Evolutionary conservation across 106 monocot species (phyloP).

Genomic region (Allium sativum): DNA sequence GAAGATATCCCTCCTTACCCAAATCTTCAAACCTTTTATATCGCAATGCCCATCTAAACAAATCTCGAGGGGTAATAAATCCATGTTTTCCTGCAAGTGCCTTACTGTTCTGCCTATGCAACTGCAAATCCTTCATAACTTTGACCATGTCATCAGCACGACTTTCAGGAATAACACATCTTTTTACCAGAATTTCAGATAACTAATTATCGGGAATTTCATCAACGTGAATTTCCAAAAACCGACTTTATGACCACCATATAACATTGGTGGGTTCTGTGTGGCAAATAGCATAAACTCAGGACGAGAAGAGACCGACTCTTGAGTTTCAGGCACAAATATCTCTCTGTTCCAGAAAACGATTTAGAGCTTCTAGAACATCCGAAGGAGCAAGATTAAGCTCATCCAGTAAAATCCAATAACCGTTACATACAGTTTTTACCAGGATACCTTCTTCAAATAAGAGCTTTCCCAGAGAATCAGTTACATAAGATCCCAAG

Average conservation of each 20-base stretch:
- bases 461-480: slow-evolving; percentile 63
- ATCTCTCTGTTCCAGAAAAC: slow-evolving; percentile 85
- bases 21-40: slow-evolving; percentile 61
- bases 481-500: slow-evolving; percentile 79
- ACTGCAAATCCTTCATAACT: slow-evolving; percentile 87
- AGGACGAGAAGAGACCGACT: slow-evolving; percentile 70
- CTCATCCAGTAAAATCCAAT: slow-evolving; percentile 94
- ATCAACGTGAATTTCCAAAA: slow-evolving; percentile 92
- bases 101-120: slow-evolving; percentile 88
- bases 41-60: slow-evolving; percentile 88
- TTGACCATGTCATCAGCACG: slow-evolving; percentile 78
- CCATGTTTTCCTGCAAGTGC: slow-evolving; percentile 98
- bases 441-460: slow-evolving; percentile 91
- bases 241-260: slow-evolving; percentile 96
- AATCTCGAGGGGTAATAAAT: slow-evolving; percentile 88
- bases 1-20: slow-evolving; percentile 80
- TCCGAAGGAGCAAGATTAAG: slow-evolving; percentile 98
- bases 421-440: slow-evolving; percentile 78
- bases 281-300: slow-evolving; percentile 98
- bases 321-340: slow-evolving; percentile 88
- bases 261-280: slow-evolving; percentile 82
- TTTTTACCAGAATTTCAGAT: slow-evolving; percentile 47
- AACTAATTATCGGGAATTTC: slow-evolving; percentile 97
- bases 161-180: slow-evolving; percentile 60
- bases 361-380: slow-evolving; percentile 85